Base-by-base conservation (phyloP, 225 moss, liverwort and hornwort species). In the Marchantia paleacea region DNA sequence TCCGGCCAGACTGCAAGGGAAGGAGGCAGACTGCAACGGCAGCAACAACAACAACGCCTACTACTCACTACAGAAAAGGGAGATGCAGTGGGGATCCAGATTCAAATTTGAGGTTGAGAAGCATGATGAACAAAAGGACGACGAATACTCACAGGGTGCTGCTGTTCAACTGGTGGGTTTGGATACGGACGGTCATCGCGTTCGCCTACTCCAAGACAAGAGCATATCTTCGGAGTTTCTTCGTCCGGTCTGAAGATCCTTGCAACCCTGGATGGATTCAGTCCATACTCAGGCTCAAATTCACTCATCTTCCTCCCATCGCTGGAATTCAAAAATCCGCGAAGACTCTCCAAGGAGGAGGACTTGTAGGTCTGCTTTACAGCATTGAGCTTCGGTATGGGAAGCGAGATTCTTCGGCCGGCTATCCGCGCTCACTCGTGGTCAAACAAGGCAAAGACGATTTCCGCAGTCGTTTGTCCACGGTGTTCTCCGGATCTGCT, bases 361-460 rank as follows among this genome's bases (percentile, higher is more conserved):
- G 83, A 0, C 31, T 83, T 22, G 69, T 75, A 0, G 80, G 78
- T 12, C 68, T 81, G 0, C 73, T 81, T 24, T 86, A 86, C 75
- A 74, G 60, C 55, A 72, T 86, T 22, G 67, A 69, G 28, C 55
- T 86, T 8, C 60, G 58, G 13, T 86, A 86, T 68, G 16, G 66
- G n/a, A 64, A 76, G 63, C 52, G 62, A 18, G 66, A 72, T 7
- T 61, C 75, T 3, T 4, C 57, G 8, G 55, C 76, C 28, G 52
- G 71, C 13, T 83, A 52, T 83, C 86, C 86, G 12, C 80, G 10
- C 24, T 86, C 86, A 7, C 61, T 86, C 8, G 78, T 86, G 31
- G 80, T 86, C 24, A 86, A 86, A 75, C 77, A 78, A 54, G 80
- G 58, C 8, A 86, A 81, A 53, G 51, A 61, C 6, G 51, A 51